Base-by-base conservation (phyloP, 2,329 filamentous ascomycete genomes). In the Hymenoscyphus fructigenus region DNA sequence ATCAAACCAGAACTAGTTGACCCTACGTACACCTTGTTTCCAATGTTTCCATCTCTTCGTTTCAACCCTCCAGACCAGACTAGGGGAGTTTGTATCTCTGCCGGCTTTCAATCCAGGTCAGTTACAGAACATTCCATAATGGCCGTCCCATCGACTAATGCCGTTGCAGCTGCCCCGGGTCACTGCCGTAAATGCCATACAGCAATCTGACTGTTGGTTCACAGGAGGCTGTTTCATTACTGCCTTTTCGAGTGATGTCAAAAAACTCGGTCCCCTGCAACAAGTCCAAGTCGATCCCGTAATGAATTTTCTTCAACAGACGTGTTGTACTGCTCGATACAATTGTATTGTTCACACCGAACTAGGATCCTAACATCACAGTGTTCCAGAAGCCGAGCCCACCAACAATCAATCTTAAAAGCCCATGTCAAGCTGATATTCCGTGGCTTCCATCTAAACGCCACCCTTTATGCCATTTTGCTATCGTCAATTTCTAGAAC, bases 381-480 rank as follows among this genome's bases (percentile, higher is more conserved):
- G 57, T 64, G 62, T 64, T 64, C 62, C 50, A 60, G 62, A 64
- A 60, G 58, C 61, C 55, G 55, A 64, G n/a, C 17, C 44, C 36
- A 29, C 38, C 15, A 60, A 53, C 55, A 62, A 14, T 41, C 34
- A 60, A 64, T 64, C 47, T 64, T 29, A 57, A 60, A 23, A 60
- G 23, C 32, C 23, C 53, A 26, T n/a, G 36, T 36, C 15, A 60
- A 59, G 23, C 32, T 47, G 32, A 36, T 57, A 57, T 60, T 47
- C 26, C 61, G 59, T 55, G 57, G 41, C 50, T 59, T 20, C n/a
- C 44, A 23, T 59, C 57, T 17, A 17, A n/a, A 44, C 61, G 61
- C 61, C 61, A 53, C 57, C n/a, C 29, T 26, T 56, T 44, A 60
- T 60, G 57, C 57, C 57, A 64, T 64, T 60, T 50, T 59, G 56